Evolutionary conservation across 2,329 filamentous ascomycete species (phyloP).

Genomic region (Pezicula neosporulosa): DNA sequence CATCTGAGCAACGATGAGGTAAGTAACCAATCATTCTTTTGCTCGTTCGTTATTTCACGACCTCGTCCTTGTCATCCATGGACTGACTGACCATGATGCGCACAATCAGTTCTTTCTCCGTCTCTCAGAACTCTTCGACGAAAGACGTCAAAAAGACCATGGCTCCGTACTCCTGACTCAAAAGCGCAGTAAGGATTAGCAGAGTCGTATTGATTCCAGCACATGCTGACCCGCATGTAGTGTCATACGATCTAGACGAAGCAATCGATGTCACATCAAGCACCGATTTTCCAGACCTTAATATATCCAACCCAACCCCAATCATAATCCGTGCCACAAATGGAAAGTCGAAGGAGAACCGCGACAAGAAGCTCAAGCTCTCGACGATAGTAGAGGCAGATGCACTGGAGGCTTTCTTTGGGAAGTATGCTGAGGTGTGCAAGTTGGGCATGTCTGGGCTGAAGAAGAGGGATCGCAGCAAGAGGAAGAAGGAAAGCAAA

Average conservation of each 20-base stretch:
- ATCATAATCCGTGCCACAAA: slow-evolving; percentile 83
- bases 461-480: slow-evolving; percentile 91
- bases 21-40: slow-evolving; percentile 8
- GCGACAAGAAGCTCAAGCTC: slow-evolving; percentile 63
- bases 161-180: slow-evolving; percentile 73
- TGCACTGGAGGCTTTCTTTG: slow-evolving; percentile 77
- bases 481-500: slow-evolving; percentile 75
- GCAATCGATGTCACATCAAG: slow-evolving; percentile 39
- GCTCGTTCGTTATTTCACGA: no score
- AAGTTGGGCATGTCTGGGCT: slow-evolving; percentile 83
- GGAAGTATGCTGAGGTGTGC: slow-evolving; percentile 83
- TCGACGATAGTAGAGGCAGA: slow-evolving; percentile 78
- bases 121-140: slow-evolving; percentile 64
- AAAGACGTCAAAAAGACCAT: slow-evolving; percentile 65
- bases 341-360: slow-evolving; percentile 55
- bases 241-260: slow-evolving; percentile 19
- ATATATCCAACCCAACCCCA: slow-evolving; percentile 57
- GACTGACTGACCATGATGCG: background rate
- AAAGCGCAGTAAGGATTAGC: slow-evolving; percentile 59
- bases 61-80: background rate
- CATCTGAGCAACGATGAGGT: slow-evolving; percentile 63
- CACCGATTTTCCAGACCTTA: slow-evolving; percentile 57
- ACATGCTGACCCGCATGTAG: slow-evolving; percentile 13
- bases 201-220: slow-evolving; percentile 4
- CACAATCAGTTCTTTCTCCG: slow-evolving; percentile 65